Evolutionary conservation across 495 filamentous ascomycete species (phyloP).

Genomic region (Annulohypoxylon nitens): DNA sequence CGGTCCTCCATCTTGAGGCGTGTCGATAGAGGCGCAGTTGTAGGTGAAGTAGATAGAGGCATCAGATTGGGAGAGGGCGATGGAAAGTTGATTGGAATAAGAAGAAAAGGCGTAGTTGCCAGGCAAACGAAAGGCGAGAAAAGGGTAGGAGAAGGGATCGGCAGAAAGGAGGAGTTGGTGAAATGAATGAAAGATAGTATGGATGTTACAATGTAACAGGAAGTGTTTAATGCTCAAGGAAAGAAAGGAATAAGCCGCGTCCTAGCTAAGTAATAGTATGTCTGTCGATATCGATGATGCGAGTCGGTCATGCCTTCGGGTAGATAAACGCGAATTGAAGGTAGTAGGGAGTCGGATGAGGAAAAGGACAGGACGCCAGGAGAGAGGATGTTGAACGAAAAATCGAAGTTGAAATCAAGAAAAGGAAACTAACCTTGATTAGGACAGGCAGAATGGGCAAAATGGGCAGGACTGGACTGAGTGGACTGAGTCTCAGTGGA

Average conservation of each 20-base stretch:
- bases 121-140: conserved; percentile 54
- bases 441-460: conserved; percentile 24
- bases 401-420: conserved; percentile 51
- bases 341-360: conserved; percentile 33
- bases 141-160: conserved; percentile 42
- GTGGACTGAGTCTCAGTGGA: not conserved
- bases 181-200: conserved; percentile 22
- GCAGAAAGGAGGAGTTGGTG: conserved; percentile 41
- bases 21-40: conserved; percentile 74
- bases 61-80: conserved; percentile 68
- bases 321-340: conserved; percentile 32
- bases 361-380: conserved; percentile 39
- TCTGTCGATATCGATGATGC: not conserved
- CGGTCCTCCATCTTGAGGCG: conserved; percentile 95
- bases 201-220: not conserved
- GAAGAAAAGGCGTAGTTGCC: conserved; percentile 45
- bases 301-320: conserved; percentile 19
- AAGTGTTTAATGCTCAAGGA: conserved; percentile 5
- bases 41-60: conserved; percentile 80
- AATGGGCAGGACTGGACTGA: not conserved
- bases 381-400: conserved; percentile 50
- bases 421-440: conserved; percentile 37
- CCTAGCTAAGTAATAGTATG: conserved; percentile 17
- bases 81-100: conserved; percentile 25
- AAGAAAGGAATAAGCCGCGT: conserved; percentile 32